Base-by-base conservation (phyloP, 768 basidiomycete species). In the Lyophyllum atratum region DNA sequence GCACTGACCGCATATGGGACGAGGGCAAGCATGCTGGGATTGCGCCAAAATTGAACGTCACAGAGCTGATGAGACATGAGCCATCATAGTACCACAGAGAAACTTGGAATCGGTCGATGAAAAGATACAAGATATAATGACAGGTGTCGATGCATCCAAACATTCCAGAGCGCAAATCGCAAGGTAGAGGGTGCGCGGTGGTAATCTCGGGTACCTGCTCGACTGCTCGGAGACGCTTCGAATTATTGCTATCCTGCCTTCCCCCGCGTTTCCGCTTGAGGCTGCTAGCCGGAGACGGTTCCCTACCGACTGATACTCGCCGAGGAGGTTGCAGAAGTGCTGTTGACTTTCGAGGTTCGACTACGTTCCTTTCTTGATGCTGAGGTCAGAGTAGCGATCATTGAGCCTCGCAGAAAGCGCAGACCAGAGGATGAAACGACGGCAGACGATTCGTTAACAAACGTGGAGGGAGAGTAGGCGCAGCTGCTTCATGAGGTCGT, bases 71-170 rank as follows among this genome's bases (percentile, higher is more conserved):
- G 9, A 64, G 52, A 8, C 66, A 66, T 12, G 56, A 43, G 9
- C 68, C 56, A 54, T 73, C 70, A 37, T 52, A 66, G 52, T 71
- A 72, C 65, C 65, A 69, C 10, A 72, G 47, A 1, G 56, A 62
- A 12, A 71, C 47, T 10, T 26, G 28, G 4, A 47, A 19, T 66
- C n/a, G n/a, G n/a, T n/a, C 54, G 14, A 72, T 58, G 39, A 64
- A 62, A 19, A 71, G 40, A 1, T 69, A 65, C 9, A 66, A 56
- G 0, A 52, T 40, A 37, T 61, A 68, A 43, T 60, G n/a, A n/a
- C 52, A 1, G 68, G 61, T 29, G 54, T 55, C 11, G 54, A 54
- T 1, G 56, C 45, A 15, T 37, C 54, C 55, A 17, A 57, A 56
- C 26, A 70, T 19, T 47, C 24, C 24, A 26, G 7, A 12, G 45